phyloP scores from a whole-genome alignment of 371 early-diverging fungal genomes.

The Haplosporangium sp. region DNA sequence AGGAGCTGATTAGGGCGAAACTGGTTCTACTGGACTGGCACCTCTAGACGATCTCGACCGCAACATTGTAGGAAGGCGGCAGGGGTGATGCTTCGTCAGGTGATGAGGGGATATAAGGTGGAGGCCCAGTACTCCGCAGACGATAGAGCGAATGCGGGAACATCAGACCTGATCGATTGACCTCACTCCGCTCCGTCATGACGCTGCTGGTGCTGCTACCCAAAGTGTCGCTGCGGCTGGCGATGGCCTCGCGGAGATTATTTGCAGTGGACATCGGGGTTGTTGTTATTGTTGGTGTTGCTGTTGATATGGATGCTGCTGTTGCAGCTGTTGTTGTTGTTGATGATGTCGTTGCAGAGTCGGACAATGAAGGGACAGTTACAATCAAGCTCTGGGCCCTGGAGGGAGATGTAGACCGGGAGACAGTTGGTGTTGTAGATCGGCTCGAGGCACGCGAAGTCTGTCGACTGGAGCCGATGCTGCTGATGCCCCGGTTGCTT shows the following conservation, averaged over 20 bases:
- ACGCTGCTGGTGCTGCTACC: slow-evolving; percentile 1
- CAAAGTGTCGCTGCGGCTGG: background rate
- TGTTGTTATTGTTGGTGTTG: slow-evolving; percentile 2
- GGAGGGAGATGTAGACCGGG: slow-evolving; percentile 4
- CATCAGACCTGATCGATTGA: slow-evolving; percentile 9
- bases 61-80: slow-evolving; percentile 37
- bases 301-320: background rate
- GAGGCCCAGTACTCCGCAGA: slow-evolving; percentile 50
- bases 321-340: background rate
- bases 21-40: background rate
- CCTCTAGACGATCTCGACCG: background rate
- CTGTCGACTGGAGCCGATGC: background rate
- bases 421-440: background rate
- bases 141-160: slow-evolving; percentile 24
- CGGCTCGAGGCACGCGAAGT: slow-evolving; percentile 2
- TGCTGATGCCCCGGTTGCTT: background rate
- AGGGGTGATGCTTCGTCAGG: slow-evolving; percentile 30
- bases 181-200: slow-evolving; percentile 7
- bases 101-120: slow-evolving; percentile 32
- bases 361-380: background rate
- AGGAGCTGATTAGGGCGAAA: background rate
- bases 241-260: background rate
- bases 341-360: background rate
- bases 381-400: background rate
- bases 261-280: too few species aligned